Conservation (phyloP, 2,329 filamentous ascomycete species). For the Endothia cerciana region DNA sequence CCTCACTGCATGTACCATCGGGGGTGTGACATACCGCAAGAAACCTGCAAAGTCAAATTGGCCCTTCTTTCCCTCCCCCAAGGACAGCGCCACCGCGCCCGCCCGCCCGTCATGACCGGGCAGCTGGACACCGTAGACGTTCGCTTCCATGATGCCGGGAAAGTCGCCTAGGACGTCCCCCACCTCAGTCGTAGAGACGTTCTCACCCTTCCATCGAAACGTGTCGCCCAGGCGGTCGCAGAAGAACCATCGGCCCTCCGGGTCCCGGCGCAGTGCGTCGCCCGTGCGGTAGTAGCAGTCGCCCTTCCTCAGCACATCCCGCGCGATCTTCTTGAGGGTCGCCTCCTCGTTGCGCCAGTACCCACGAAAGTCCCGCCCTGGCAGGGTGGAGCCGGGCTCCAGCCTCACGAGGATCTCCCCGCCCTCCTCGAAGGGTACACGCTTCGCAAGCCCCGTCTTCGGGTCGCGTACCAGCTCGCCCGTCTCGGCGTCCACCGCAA, state of each 20-base stretch:
- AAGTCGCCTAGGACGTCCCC: constrained; percentile 64
- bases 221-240: constrained; percentile 72
- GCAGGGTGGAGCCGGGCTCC: constrained; percentile 37
- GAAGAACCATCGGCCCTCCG: constrained; percentile 71
- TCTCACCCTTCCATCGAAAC: constrained; percentile 75
- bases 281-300: constrained; percentile 72
- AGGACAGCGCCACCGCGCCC: constrained; percentile 64
- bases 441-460: constrained; percentile 67
- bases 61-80: constrained; percentile 52
- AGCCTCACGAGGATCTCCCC: constrained; percentile 76
- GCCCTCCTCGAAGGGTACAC: constrained; percentile 66
- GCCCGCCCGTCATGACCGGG: constrained; percentile 71
- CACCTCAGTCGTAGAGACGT: constrained; percentile 70
- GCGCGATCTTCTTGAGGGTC: constrained; percentile 67
- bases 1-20: neutral
- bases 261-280: constrained; percentile 64
- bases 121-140: constrained; percentile 70
- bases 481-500: constrained; percentile 69
- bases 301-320: constrained; percentile 67
- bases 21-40: constrained; percentile 52
- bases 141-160: constrained; percentile 65
- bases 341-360: constrained; percentile 72
- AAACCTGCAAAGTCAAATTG: constrained; percentile 64
- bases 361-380: constrained; percentile 64
- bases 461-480: constrained; percentile 69